phyloP scores from a whole-genome alignment of 208 protist genomes.

The Angomonas desouzai region DNA sequence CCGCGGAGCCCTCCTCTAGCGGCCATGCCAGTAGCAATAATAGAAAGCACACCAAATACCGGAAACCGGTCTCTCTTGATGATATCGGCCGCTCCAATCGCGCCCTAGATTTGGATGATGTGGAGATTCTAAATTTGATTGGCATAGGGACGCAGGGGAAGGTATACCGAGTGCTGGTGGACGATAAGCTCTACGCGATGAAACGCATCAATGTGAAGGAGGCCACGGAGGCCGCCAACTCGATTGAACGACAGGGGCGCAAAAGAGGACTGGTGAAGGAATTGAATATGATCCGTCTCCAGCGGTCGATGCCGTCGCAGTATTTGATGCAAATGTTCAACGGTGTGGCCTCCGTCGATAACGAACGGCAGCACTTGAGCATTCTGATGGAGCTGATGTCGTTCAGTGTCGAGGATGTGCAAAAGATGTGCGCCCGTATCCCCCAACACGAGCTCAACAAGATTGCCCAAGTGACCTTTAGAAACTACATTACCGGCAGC shows the following conservation, averaged over 20 bases:
- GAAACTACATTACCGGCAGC: slow-evolving; percentile 34
- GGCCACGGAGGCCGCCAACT: slow-evolving; percentile 63
- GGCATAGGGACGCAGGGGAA: slow-evolving; percentile 75
- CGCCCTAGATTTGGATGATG: slow-evolving; percentile 68
- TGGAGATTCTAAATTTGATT: slow-evolving; percentile 59
- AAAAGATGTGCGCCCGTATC: slow-evolving; percentile 75
- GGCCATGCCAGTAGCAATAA: not conserved
- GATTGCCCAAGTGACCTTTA: slow-evolving; percentile 67
- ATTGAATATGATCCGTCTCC: slow-evolving; percentile 78
- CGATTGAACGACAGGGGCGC: slow-evolving; percentile 72
- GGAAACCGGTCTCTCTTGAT: slow-evolving; percentile 35
- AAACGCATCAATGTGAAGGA: slow-evolving; percentile 81
- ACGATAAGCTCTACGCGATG: slow-evolving; percentile 76
- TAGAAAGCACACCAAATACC: slow-evolving; percentile 10
- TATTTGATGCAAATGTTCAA: slow-evolving; percentile 87
- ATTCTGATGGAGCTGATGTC: slow-evolving; percentile 87
- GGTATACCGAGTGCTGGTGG: slow-evolving; percentile 67
- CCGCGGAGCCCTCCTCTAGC: not conserved
- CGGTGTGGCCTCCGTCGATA: slow-evolving; percentile 53
- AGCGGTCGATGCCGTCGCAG: slow-evolving; percentile 29
- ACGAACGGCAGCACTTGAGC: slow-evolving; percentile 57
- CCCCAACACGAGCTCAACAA: slow-evolving; percentile 58
- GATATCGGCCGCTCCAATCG: slow-evolving; percentile 73
- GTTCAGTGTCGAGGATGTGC: slow-evolving; percentile 70
- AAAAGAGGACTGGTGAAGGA: slow-evolving; percentile 86